Conservation (phyloP, 441 rosid genomes). For the Aleurites moluccanus region DNA sequence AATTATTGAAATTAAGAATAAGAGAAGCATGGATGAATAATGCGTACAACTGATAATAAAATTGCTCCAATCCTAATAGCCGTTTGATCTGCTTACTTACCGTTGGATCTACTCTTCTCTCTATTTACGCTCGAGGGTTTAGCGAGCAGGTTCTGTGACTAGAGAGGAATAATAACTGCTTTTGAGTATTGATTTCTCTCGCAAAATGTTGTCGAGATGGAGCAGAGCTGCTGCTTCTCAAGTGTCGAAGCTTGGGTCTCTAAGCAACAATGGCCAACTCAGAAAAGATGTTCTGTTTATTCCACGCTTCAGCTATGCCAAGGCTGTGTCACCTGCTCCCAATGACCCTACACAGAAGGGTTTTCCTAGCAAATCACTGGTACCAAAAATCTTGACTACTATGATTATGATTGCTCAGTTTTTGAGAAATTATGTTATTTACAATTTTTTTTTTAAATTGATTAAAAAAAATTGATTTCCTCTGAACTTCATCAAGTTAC, state of each 20-base stretch:
- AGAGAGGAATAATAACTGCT: neutral
- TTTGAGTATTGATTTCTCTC: neutral
- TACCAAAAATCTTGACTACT: slow-evolving; percentile 24
- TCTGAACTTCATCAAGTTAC: neutral
- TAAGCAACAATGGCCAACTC: slow-evolving; percentile 23
- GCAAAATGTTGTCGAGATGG: slow-evolving; percentile 61
- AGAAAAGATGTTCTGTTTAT: slow-evolving; percentile 28
- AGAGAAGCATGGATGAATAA: no score
- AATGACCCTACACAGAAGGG: slow-evolving; percentile 33
- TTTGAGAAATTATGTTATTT: neutral
- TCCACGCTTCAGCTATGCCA: slow-evolving; percentile 44
- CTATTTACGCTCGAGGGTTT: neutral
- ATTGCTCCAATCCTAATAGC: neutral
- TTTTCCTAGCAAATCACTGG: slow-evolving; percentile 42
- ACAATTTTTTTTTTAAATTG: neutral
- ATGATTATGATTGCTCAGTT: neutral
- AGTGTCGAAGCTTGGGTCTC: slow-evolving; percentile 42
- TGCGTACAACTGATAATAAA: no score
- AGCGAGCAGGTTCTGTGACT: no score
- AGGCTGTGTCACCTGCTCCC: slow-evolving; percentile 41
- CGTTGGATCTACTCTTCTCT: slow-evolving; percentile 15
- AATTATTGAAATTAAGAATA: no score
- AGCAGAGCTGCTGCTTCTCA: slow-evolving; percentile 41
- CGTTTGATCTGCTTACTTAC: neutral
- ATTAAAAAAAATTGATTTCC: neutral